These are phyloP conservation scores for Suillus alpinus DNA, from an alignment of 768 basidiomycete species.

Conservation along the genomic window DNA sequence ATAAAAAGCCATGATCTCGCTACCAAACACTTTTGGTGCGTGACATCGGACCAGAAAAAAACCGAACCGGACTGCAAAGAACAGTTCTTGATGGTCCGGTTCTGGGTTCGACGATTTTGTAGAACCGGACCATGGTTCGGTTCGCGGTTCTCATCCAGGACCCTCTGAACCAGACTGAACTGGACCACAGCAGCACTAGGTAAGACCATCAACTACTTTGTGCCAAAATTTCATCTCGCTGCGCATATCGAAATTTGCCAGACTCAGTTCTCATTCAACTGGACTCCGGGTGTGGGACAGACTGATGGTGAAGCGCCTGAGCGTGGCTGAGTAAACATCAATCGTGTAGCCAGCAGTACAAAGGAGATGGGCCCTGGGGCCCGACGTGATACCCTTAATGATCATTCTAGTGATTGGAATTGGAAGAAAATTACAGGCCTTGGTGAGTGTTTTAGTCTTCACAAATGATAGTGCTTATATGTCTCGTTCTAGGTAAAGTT, in stretches of 20 bases:
- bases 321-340: constrained; percentile 31
- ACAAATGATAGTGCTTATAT: background rate
- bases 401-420: constrained; percentile 30
- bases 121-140: no score
- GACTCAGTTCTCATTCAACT: constrained; percentile 27
- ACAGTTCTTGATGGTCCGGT: no score
- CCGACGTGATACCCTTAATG: constrained; percentile 32
- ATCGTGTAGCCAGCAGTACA: constrained; percentile 27
- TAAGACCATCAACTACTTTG: constrained; percentile 10
- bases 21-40: no score
- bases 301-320: constrained; percentile 38
- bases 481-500: background rate
- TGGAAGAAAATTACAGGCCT: constrained; percentile 30
- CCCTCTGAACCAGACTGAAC: no score
- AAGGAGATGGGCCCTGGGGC: constrained; percentile 34
- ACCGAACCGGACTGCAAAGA: no score
- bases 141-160: no score
- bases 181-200: no score
- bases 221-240: constrained; percentile 38
- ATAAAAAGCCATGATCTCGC: no score
- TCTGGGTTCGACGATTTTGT: no score
- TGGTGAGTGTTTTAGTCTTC: constrained; percentile 13
- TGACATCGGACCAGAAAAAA: no score
- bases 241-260: constrained; percentile 29
- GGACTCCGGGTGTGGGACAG: constrained; percentile 23